A percentile compares a stretch with the other conserved stretches of the same genome.
Conservation (phyloP, 805 yeast genomes). For the Nadsonia fulvescens region DNA sequence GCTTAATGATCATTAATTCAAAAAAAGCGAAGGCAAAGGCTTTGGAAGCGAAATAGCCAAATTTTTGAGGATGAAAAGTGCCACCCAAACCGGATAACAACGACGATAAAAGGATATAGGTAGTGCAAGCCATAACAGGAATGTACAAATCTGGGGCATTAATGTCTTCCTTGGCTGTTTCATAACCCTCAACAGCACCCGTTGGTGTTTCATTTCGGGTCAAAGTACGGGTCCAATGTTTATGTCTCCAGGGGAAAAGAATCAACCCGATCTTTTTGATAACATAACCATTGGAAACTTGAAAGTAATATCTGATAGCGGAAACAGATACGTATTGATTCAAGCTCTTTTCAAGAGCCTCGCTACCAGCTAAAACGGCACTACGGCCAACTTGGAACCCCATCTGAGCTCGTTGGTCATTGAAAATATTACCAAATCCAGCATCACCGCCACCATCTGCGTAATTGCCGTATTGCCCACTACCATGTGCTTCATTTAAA, state of each 20-base stretch:
- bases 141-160: slow-evolving; percentile 95
- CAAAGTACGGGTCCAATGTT: slow-evolving; percentile 55
- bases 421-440: slow-evolving; percentile 28
- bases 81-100: slow-evolving; percentile 73
- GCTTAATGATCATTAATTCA: slow-evolving; percentile 58
- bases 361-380: slow-evolving; percentile 68
- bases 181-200: slow-evolving; percentile 28
- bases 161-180: slow-evolving; percentile 68
- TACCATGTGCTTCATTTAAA: slow-evolving; percentile 2
- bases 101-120: slow-evolving; percentile 74
- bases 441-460: slow-evolving; percentile 15
- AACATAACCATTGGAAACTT: slow-evolving; percentile 81
- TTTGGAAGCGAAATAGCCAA: slow-evolving; percentile 74
- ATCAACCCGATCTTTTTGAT: slow-evolving; percentile 52
- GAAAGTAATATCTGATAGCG: slow-evolving; percentile 71
- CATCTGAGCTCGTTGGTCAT: slow-evolving; percentile 65
- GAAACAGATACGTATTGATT: slow-evolving; percentile 30
- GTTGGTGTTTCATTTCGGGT: slow-evolving; percentile 22
- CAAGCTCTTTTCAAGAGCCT: slow-evolving; percentile 56
- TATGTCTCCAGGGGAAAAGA: slow-evolving; percentile 70
- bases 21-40: slow-evolving; percentile 65
- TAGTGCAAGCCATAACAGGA: slow-evolving; percentile 82
- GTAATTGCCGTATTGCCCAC: slow-evolving; percentile 11
- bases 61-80: slow-evolving; percentile 78
- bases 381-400: slow-evolving; percentile 79